These are phyloP conservation scores for Mimosa pudica DNA, from an alignment of 306 rosid species.

Conservation along the genomic window DNA sequence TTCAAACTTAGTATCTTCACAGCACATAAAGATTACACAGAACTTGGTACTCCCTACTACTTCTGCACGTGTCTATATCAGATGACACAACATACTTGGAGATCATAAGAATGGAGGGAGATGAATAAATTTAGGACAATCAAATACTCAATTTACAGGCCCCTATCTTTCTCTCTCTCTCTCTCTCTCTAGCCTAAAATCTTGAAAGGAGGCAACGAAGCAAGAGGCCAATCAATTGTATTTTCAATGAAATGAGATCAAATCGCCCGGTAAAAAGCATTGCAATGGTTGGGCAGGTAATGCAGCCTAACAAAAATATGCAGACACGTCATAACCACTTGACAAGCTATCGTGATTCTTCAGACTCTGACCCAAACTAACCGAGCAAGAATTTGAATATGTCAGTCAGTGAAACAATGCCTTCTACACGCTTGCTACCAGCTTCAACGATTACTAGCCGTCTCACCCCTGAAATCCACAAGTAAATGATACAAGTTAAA, in stretches of 20 bases:
- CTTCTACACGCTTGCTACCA: constrained; percentile 93
- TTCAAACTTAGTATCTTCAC: constrained; percentile 39
- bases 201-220: constrained; percentile 61
- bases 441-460: constrained; percentile 93
- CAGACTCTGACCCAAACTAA: constrained; percentile 40
- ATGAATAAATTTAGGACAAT: constrained; percentile 55
- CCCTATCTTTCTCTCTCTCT: constrained; percentile 33
- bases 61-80: constrained; percentile 48
- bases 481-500: neutral
- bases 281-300: constrained; percentile 37
- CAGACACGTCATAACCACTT: constrained; percentile 29
- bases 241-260: constrained; percentile 60
- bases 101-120: constrained; percentile 48
- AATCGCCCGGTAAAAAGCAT: constrained; percentile 44
- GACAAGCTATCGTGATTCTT: constrained; percentile 35
- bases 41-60: constrained; percentile 48
- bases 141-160: constrained; percentile 69
- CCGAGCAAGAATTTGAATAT: constrained; percentile 82
- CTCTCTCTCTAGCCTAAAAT: constrained; percentile 68
- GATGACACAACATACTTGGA: constrained; percentile 44
- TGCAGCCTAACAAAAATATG: constrained; percentile 33
- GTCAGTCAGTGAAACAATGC: constrained; percentile 79
- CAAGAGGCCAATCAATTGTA: constrained; percentile 73
- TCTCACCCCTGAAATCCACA: constrained; percentile 68
- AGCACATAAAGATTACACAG: constrained; percentile 51